Percentiles rank a stretch among this genome's conserved stretches.
phyloP scores from a whole-genome alignment of 2,329 filamentous ascomycete genomes.

The Trichoderma gracile region DNA sequence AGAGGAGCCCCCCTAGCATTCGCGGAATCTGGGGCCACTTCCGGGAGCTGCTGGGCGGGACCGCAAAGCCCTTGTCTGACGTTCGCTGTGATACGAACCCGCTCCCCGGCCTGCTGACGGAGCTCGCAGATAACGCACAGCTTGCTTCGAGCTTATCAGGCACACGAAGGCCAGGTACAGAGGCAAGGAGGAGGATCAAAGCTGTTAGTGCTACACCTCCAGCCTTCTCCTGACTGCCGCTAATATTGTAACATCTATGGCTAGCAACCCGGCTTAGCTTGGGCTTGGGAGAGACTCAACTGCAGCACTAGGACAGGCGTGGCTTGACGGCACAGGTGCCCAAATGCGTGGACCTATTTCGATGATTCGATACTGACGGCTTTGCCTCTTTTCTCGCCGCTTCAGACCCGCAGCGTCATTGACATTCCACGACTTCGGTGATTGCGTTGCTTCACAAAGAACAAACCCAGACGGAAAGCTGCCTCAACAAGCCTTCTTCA shows the following conservation, averaged over 20 bases:
- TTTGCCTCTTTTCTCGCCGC: background rate
- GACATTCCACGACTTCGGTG: background rate
- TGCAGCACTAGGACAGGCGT: conserved; percentile 13
- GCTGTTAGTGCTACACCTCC: background rate
- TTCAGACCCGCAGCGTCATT: conserved; percentile 1
- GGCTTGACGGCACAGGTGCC: conserved; percentile 12
- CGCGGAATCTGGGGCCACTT: conserved; percentile 6
- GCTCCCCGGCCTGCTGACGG: conserved; percentile 11
- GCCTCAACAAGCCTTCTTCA: background rate
- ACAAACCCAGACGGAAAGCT: background rate
- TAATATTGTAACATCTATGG: too few relatives aligned
- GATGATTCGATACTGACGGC: background rate
- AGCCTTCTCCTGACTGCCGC: background rate
- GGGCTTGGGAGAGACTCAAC: background rate
- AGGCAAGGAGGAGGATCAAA: too few relatives aligned
- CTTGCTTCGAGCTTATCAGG: conserved; percentile 5
- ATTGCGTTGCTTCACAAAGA: background rate
- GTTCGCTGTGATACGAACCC: conserved; percentile 6
- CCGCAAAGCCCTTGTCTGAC: conserved; percentile 1
- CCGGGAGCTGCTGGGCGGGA: conserved; percentile 7
- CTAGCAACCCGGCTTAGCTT: background rate
- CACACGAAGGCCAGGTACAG: background rate
- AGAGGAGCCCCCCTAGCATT: background rate
- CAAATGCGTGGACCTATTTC: background rate
- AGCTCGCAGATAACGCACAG: conserved; percentile 5